Conservation (phyloP, 768 basidiomycete genomes). For the Lactarius psammicola region DNA sequence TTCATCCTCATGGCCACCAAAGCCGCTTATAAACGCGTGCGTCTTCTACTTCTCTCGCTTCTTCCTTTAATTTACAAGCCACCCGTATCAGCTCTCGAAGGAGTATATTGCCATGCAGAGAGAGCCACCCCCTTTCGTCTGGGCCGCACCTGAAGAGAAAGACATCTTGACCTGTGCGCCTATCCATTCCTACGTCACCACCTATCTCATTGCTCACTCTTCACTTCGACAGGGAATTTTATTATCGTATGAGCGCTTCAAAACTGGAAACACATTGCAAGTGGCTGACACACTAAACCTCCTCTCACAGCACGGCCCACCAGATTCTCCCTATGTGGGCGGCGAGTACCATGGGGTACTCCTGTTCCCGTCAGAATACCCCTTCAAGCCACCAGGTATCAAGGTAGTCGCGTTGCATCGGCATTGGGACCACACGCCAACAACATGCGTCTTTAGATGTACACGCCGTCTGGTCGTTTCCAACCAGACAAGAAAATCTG, state of each 20-base stretch:
- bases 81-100: conserved; percentile 62
- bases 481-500: conserved; percentile 94
- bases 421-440: conserved; percentile 3
- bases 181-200: neutral
- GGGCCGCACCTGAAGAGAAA: conserved; percentile 96
- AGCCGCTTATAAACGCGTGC: conserved; percentile 81
- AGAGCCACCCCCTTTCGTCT: conserved; percentile 93
- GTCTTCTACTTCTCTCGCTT: conserved; percentile 27
- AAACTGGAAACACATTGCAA: neutral
- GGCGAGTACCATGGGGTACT: conserved; percentile 96
- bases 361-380: conserved; percentile 91
- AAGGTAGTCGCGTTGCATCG: conserved; percentile 55
- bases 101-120: conserved; percentile 92
- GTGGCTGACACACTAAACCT: conserved; percentile 20
- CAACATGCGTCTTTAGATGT: conserved; percentile 56
- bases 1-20: conserved; percentile 67
- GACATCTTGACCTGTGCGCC: conserved; percentile 90
- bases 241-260: conserved; percentile 66
- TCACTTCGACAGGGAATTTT: conserved; percentile 72
- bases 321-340: conserved; percentile 85
- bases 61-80: conserved; percentile 3
- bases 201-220: neutral
- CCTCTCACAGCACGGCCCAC: conserved; percentile 75
- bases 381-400: conserved; percentile 95
- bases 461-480: conserved; percentile 88